phyloP scores from a whole-genome alignment of 352 stramenopile species.

The Peronosclerospora sorghi region DNA sequence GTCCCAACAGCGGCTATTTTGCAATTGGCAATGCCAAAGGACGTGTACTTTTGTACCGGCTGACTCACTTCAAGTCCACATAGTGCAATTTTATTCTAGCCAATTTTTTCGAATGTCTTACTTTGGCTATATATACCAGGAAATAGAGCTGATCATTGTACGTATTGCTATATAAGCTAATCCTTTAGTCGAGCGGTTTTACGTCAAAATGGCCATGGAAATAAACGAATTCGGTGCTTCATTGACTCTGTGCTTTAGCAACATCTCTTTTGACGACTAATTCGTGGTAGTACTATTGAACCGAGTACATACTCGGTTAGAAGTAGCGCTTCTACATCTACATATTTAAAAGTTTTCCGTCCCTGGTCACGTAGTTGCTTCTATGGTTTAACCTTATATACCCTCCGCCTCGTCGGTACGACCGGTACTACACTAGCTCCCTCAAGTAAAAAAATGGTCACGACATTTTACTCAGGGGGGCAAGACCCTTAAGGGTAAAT shows the following conservation, averaged over 20 bases:
- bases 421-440: too few relatives aligned
- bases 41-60: conserved; percentile 92
- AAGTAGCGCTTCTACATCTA: too few relatives aligned
- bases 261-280: too few relatives aligned
- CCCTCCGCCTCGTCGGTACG: too few relatives aligned
- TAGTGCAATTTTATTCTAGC: conserved; percentile 19
- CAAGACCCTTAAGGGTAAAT: too few relatives aligned
- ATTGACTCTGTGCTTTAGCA: conserved; percentile 32
- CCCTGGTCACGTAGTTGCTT: too few relatives aligned
- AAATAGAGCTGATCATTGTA: conserved; percentile 28
- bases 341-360: too few relatives aligned
- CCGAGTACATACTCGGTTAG: too few relatives aligned
- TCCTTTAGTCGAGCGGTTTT: conserved; percentile 14
- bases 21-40: conserved; percentile 94
- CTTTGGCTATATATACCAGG: conserved; percentile 12
- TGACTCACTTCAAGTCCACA: conserved; percentile 90
- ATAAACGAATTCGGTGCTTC: conserved; percentile 47
- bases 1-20: conserved; percentile 88
- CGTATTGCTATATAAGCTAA: conserved; percentile 3
- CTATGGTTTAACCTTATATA: too few relatives aligned
- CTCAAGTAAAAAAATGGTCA: too few relatives aligned
- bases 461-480: too few relatives aligned
- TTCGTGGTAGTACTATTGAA: too few relatives aligned
- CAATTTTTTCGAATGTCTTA: conserved; percentile 5
- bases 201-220: conserved; percentile 39